These are phyloP conservation scores for Chytriomyces sp. DNA, from an alignment of 192 early-diverging fungal species.

Conservation along the genomic window DNA sequence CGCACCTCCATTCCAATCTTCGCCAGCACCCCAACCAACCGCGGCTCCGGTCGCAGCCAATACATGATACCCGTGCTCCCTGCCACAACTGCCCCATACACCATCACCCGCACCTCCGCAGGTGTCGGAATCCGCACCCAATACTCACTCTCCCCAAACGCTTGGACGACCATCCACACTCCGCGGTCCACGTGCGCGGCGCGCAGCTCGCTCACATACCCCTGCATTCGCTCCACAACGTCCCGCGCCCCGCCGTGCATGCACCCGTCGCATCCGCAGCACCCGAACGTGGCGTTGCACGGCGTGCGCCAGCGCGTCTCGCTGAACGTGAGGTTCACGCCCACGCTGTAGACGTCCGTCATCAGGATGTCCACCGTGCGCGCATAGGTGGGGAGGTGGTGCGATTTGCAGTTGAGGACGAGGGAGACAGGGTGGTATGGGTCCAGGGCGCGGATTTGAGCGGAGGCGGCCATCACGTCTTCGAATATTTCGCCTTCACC, in stretches of 20 bases:
- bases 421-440: constrained; percentile 21
- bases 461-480: not conserved
- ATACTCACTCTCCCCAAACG: not conserved
- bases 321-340: not conserved
- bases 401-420: constrained; percentile 13
- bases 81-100: not conserved
- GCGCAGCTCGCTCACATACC: not conserved
- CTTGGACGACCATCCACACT: constrained; percentile 7
- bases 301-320: not conserved
- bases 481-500: not conserved
- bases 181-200: not conserved
- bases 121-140: not conserved
- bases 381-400: too few relatives aligned
- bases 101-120: constrained; percentile 8
- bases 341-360: not conserved
- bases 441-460: not conserved
- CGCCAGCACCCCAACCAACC: not conserved
- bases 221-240: not conserved
- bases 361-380: not conserved
- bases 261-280: constrained; percentile 15
- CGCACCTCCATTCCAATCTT: not conserved
- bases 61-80: constrained; percentile 5
- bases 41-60: not conserved
- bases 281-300: constrained; percentile 9
- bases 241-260: not conserved